Evolutionary conservation across 1,284 basidiomycete species (phyloP).

Genomic region (Ganoderma resinaceum): DNA sequence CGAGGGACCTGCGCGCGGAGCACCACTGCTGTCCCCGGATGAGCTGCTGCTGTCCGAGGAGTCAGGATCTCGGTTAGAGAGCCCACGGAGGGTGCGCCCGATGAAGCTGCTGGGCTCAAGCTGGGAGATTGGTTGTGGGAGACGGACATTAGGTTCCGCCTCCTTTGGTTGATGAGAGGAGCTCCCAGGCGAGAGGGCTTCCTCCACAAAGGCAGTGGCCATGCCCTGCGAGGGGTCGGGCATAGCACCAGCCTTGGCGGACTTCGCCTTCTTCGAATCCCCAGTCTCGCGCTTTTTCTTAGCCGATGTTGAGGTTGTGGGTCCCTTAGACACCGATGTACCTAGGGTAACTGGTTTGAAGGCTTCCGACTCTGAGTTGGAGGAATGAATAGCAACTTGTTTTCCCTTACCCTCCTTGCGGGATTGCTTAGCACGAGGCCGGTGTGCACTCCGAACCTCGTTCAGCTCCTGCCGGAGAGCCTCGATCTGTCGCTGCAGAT

Average conservation of each 20-base stretch:
- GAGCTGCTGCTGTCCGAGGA: not conserved
- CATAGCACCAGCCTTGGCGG: not conserved
- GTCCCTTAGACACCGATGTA: not conserved
- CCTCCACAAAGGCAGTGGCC: not conserved
- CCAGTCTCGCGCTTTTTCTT: not conserved
- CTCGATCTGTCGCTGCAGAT: not conserved
- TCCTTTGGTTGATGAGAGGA: not conserved
- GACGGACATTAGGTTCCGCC: not conserved
- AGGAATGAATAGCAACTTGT: not conserved
- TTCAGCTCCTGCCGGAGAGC: not conserved
- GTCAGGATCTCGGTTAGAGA: not conserved
- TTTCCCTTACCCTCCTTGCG: not conserved
- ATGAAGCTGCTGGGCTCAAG: slow-evolving; percentile 26
- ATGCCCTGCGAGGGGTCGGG: not conserved
- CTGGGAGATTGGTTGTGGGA: slow-evolving; percentile 14
- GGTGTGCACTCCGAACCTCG: not conserved
- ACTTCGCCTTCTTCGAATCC: not conserved
- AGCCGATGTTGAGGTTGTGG: not conserved
- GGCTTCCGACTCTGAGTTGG: not conserved
- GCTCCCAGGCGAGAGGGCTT: not conserved
- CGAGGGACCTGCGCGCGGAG: not conserved
- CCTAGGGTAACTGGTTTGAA: not conserved
- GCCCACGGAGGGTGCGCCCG: slow-evolving; percentile 12
- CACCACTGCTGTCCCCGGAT: too few relatives aligned
- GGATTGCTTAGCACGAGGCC: not conserved